A percentile compares a stretch with the other conserved stretches of the same genome.
These are phyloP conservation scores for Ammopiptanthus mongolicus DNA, from an alignment of 306 rosid species.

Conservation along the genomic window DNA sequence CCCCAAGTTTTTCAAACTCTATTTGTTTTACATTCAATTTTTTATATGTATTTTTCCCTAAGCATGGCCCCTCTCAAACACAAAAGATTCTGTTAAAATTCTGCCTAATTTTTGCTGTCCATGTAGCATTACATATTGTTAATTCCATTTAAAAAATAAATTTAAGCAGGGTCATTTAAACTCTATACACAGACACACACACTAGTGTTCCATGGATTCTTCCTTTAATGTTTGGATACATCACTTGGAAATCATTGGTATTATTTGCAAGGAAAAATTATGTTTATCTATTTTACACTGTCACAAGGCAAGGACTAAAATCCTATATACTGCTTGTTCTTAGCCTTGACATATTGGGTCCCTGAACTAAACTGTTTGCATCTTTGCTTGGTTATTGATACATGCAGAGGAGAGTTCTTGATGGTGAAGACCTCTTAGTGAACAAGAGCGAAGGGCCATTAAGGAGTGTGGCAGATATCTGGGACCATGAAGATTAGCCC, in stretches of 20 bases:
- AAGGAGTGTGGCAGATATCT: conserved; percentile 28
- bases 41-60: too few relatives aligned
- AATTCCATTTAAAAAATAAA: too few relatives aligned
- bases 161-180: background rate
- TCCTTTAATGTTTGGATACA: background rate
- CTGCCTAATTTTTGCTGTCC: too few relatives aligned
- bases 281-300: background rate
- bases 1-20: too few relatives aligned
- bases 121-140: too few relatives aligned
- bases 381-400: background rate
- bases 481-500: conserved; percentile 45
- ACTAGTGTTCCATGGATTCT: background rate
- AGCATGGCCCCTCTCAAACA: too few relatives aligned
- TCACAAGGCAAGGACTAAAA: background rate
- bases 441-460: conserved; percentile 39
- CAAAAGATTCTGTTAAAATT: too few relatives aligned
- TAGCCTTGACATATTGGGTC: background rate
- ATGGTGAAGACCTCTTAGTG: conserved; percentile 41
- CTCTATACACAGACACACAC: too few relatives aligned
- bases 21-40: too few relatives aligned
- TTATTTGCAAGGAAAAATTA: background rate
- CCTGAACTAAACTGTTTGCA: background rate
- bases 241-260: background rate
- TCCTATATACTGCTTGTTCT: background rate
- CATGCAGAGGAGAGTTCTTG: conserved; percentile 37